Base-by-base conservation (phyloP, 2,329 filamentous ascomycete species). In the Zopfia rhizophila region DNA sequence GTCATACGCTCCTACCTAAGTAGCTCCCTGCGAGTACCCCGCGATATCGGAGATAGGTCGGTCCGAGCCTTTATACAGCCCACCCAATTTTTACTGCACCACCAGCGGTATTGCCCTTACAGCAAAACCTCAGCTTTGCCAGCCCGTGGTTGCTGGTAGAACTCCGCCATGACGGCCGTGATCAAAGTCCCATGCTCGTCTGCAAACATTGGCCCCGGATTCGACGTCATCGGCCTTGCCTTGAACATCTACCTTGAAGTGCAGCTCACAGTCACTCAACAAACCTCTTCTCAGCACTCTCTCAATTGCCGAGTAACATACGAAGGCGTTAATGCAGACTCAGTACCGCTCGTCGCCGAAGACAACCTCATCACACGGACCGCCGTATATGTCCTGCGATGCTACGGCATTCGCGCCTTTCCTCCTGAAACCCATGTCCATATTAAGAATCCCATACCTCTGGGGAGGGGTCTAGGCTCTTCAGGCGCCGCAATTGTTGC, bases 211-310 rank as follows among this genome's bases (percentile, higher is more conserved):
- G 93, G 80, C 60, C 93, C 93, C 36, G 93, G 93, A 48, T 99
- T 97, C 80, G 93, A 99, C 79, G 93, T 97, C 63, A 96, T 97
- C 71, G 91, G 94, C 60, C 87, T 99, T 52, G 93, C 93, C 7
- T 82, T 99, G 59, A 96, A 91, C 57, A 86, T 97, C 72, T 96
- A 93, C 77, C 88, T 99, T 56, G 92, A 97, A 77, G 80, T 97
- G 45, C 82, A 86, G 55, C 89, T 97, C 70, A 90, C 86, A 53
- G 81, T 95, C 65, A 78, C 84, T 48, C 61, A 67, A 38, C 74
- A 70, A 39, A 66, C 75, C 30, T 85, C 84, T 6, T 74, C 80
- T 18, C 61, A 70, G 37, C 77, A 83, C 47, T 85, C 88, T 21
- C 81, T 92, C 64, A 94, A 97, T 78, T 97, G 94, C 81, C 82